Percentiles rank a stretch among this genome's conserved stretches.
phyloP scores from a whole-genome alignment of 805 yeast genomes.

The Kregervanrija delftensis region DNA sequence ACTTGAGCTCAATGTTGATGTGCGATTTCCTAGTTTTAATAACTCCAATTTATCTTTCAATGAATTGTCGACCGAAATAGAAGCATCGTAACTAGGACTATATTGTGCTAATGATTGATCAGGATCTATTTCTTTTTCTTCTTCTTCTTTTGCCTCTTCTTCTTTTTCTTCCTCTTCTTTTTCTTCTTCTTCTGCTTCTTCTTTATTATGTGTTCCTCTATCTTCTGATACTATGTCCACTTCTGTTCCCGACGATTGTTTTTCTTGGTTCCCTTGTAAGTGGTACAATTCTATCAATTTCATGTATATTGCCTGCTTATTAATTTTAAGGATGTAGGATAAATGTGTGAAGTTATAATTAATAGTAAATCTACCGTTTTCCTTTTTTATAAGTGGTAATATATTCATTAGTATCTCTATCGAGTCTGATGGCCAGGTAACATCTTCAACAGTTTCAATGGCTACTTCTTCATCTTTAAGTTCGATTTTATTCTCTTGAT shows the following conservation, averaged over 20 bases:
- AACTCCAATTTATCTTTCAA: slow-evolving; percentile 11
- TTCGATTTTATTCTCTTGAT: too few species aligned
- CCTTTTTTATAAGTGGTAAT: slow-evolving; percentile 9
- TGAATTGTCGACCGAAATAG: slow-evolving; percentile 7
- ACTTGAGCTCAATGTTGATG: background rate
- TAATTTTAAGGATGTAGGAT: slow-evolving; percentile 8
- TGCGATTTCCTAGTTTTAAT: slow-evolving; percentile 10
- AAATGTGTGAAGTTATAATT: slow-evolving; percentile 17
- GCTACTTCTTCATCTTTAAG: too few species aligned
- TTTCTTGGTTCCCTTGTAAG: background rate
- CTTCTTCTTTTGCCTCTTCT: too few species aligned
- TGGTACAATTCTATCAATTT: slow-evolving; percentile 21
- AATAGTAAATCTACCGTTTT: slow-evolving; percentile 13
- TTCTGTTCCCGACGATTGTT: background rate
- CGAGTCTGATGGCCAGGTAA: slow-evolving; percentile 14
- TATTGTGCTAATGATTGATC: too few species aligned
- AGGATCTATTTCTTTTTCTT: too few species aligned
- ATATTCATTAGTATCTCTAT: slow-evolving; percentile 10
- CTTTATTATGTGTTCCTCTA: background rate
- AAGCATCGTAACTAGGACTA: too few species aligned
- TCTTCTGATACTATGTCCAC: background rate
- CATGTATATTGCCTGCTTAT: slow-evolving; percentile 12
- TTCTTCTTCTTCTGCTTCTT: background rate
- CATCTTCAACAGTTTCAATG: background rate
- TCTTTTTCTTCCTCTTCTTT: background rate